These are phyloP conservation scores for Pseudogymnoascus sp. DNA, from an alignment of 2,329 filamentous ascomycete species.

Conservation along the genomic window DNA sequence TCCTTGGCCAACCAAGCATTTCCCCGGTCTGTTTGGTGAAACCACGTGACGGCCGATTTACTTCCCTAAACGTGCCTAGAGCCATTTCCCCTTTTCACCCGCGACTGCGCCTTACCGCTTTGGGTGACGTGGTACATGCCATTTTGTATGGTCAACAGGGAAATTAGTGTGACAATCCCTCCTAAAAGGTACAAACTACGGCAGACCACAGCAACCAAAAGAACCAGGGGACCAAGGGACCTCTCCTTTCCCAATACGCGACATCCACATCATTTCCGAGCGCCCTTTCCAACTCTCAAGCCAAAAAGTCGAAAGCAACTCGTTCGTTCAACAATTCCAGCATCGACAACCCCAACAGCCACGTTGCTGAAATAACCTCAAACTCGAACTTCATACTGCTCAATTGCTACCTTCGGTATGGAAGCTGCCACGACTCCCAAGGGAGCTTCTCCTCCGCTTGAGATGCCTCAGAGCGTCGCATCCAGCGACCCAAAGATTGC, in stretches of 20 bases:
- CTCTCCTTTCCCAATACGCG: constrained; percentile 8
- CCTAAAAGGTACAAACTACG: neutral
- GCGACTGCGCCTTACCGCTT: neutral
- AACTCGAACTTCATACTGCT: neutral
- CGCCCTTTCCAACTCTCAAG: constrained; percentile 8
- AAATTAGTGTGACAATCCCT: constrained; percentile 3
- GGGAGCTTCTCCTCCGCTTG: constrained; percentile 13
- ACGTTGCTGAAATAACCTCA: constrained; percentile 1
- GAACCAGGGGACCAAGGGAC: constrained; percentile 3
- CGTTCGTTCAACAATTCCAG: neutral
- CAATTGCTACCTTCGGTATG: constrained; percentile 8
- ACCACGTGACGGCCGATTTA: neutral
- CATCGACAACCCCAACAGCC: neutral
- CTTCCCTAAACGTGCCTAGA: constrained; percentile 2
- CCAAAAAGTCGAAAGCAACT: constrained; percentile 1
- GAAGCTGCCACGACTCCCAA: neutral
- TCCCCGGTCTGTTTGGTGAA: neutral
- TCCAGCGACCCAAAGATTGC: constrained; percentile 31
- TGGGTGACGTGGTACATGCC: neutral
- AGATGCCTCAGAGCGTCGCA: constrained; percentile 30
- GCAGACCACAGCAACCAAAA: neutral
- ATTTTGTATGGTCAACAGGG: neutral
- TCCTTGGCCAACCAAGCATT: neutral
- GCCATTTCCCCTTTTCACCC: constrained; percentile 6
- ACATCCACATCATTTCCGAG: constrained; percentile 9